Conservation (phyloP, 208 protist genomes). For the Endotrypanum monterogeii region DNA sequence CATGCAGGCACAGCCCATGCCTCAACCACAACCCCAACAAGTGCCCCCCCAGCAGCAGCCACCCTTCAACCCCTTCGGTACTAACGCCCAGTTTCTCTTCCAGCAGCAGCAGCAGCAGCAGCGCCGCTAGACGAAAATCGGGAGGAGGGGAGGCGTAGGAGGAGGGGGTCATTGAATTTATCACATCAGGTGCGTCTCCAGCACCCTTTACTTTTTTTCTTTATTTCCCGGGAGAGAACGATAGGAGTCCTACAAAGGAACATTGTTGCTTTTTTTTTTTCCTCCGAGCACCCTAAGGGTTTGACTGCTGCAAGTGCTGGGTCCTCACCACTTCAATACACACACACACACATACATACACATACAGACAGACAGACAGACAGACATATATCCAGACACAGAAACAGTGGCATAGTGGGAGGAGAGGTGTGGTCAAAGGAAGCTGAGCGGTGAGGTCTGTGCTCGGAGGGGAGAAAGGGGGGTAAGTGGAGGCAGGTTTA, state of each 20-base stretch:
- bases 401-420: too few relatives aligned
- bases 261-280: neutral
- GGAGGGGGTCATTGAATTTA: too few relatives aligned
- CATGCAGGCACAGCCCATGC: slow-evolving; percentile 25
- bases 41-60: slow-evolving; percentile 13
- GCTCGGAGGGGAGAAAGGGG: too few relatives aligned
- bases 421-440: too few relatives aligned
- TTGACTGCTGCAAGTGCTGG: neutral
- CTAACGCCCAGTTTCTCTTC: slow-evolving; percentile 54
- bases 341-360: too few relatives aligned
- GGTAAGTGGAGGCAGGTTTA: too few relatives aligned
- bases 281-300: neutral
- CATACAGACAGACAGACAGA: neutral
- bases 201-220: neutral
- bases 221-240: neutral
- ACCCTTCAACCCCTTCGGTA: slow-evolving; percentile 36
- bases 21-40: slow-evolving; percentile 25
- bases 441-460: too few relatives aligned
- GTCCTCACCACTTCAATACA: neutral
- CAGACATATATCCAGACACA: neutral
- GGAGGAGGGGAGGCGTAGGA: too few relatives aligned
- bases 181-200: neutral
- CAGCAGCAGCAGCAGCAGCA: slow-evolving; percentile 54
- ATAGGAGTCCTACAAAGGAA: neutral
- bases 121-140: slow-evolving; percentile 17